Base-by-base conservation (phyloP, 2,329 filamentous ascomycete species). In the Onygena corvina region DNA sequence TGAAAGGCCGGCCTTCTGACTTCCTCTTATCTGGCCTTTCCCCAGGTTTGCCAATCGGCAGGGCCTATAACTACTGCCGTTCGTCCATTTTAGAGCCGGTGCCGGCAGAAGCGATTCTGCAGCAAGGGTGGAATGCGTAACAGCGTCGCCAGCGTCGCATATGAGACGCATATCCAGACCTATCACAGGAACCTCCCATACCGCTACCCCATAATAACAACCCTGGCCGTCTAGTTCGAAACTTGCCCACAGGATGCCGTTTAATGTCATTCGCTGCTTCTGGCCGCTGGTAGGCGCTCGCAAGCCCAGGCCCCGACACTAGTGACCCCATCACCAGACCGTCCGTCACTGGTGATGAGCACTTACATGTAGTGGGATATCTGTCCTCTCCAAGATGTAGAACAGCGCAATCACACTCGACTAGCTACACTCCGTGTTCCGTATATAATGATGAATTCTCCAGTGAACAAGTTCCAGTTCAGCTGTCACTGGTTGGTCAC, bases 21-120 rank as follows among this genome's bases (percentile, higher is more conserved):
- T 25, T 40, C 18, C 18, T 11, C 12, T 5, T 42, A 42, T 42
- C 38, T 42, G 38, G n/a, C 38, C 38, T 42, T 42, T 42, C 38
- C 38, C 38, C 38, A 42, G 38, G 5, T 42, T 42, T 42, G 38
- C 38, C 38, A 29, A 27, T 27, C 38, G 38, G 38, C 11, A n/a
- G 27, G 18, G 25, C 38, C 25, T 25, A n/a, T n/a, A n/a, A n/a
- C n/a, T n/a, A 29, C 38, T 25, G 38, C 21, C 14, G 38, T 29
- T 42, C 38, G 12, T 5, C n/a, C n/a, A n/a, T n/a, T n/a, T n/a
- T n/a, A 14, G n/a, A 42, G 38, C 38, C 27, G 21, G 27, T 27
- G 21, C 38, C 38, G 5, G 38, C 38, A 42, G n/a, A n/a, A 42
- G 38, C 38, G 38, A 23, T 42, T 42, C 38, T 42, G 38, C 38